Evolutionary conservation across 129 eudicot genomes (phyloP), one percentile per base, ranked within the genome.

Genomic region (Sambucus nigra): DNA sequence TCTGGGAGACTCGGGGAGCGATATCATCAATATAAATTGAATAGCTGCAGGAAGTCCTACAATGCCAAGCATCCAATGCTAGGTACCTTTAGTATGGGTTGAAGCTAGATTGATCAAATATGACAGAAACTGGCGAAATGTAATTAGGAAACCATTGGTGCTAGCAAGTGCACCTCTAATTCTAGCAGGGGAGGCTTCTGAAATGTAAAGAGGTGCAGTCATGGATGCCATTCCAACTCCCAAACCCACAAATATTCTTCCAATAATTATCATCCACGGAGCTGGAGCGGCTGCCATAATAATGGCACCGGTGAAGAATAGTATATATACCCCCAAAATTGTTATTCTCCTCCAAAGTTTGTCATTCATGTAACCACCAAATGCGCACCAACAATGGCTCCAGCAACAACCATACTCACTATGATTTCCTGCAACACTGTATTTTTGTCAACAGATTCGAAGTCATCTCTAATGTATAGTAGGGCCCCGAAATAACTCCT

Each of bases 201-300:
- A 57, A 38, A 57, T 57, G 63, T 57, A 57, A 11, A 57, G 13
- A 24, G 63, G 63, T 24, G 63, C 51, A 14, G 63, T 57, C 63
- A 57, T 57, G 25, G 63, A 57, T 2, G 63, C 63, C 63, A 57
- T 57, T 41, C 63, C 63, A 57, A 57, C 63, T 12, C 51, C 63
- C 0, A 17, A 40, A 2, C 63, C 63, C 0, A 57, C 63, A 23
- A 57, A 57, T 15, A 57, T 23, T 40, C 63, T 27, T 22, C 63
- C 63, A 24, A 42, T 22, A 40, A 57, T 57, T 13, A 57, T 40
- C 51, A 57, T 1, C 16, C n/a, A 11, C 0, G 63, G 51, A 32
- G 5, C 4, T 15, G 63, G 63, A 57, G 63, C 13, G 17, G 20
- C 14, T 0, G 63, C 63, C 63, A 57, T 57, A 9, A 57, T 12